Evolutionary conservation across 2,329 filamentous ascomycete genomes (phyloP).

Genomic region (Penicillium corylophilum): DNA sequence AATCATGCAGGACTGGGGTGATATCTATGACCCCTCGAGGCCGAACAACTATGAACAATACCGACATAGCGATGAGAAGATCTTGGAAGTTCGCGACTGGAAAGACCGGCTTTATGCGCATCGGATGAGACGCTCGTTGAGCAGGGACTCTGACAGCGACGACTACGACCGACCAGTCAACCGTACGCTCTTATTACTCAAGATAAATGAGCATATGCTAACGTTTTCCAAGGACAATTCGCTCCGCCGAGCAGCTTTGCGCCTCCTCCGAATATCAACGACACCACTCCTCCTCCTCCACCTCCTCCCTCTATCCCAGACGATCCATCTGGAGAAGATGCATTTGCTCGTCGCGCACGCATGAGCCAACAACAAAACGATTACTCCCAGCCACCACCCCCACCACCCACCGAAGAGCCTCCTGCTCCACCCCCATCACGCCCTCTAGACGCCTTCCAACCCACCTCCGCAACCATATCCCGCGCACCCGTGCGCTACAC

Average conservation of each 20-base stretch:
- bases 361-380: conserved; percentile 49
- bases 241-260: conserved; percentile 54
- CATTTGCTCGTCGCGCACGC: conserved; percentile 62
- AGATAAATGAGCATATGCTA: not conserved
- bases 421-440: conserved; percentile 33
- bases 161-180: conserved; percentile 50
- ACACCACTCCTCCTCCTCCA: conserved; percentile 34
- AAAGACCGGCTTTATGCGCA: conserved; percentile 77
- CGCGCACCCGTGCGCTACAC: conserved; percentile 75
- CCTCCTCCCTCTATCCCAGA: conserved; percentile 49
- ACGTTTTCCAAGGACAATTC: conserved; percentile 44
- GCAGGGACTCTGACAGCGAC: conserved; percentile 51
- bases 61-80: conserved; percentile 77
- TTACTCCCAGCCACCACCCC: conserved; percentile 19
- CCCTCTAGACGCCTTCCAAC: conserved; percentile 42
- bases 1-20: conserved; percentile 74
- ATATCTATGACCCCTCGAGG: conserved; percentile 79
- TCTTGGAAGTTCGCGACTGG: conserved; percentile 79
- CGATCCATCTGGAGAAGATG: conserved; percentile 67
- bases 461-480: conserved; percentile 64
- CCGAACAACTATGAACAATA: conserved; percentile 87
- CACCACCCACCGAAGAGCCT: conserved; percentile 24
- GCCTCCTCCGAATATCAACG: conserved; percentile 49
- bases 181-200: conserved; percentile 37
- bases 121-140: conserved; percentile 51